Base-by-base conservation (phyloP, 179 eudicot species). In the Camellia oleifera region DNA sequence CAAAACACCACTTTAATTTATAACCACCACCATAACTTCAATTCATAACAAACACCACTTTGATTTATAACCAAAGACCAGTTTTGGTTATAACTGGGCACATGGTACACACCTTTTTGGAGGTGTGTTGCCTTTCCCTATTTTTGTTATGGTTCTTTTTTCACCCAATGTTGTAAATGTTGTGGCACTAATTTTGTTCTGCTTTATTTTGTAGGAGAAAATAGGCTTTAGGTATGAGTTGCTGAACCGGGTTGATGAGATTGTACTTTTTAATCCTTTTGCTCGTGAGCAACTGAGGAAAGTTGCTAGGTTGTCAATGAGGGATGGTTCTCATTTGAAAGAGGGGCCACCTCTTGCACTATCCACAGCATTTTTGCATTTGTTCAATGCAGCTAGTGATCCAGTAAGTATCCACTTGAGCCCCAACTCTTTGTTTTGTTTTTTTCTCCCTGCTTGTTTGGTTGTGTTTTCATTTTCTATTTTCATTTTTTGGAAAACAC, bases 251-350 rank as follows among this genome's bases (percentile, higher is more conserved):
- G 9, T 69, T 3, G 52, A 69, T 44, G 72, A 69, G 72, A 69
- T 44, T 13, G 20, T 7, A 14, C 44, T 15, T 44, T 69, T 44
- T 20, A 69, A 44, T 69, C 72, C 72, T 13, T 69, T 42, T 15
- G 13, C 23, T 42, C 0, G 53, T 42, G 52, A 69, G 52, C 72
- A 44, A 42, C 53, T 42, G 53, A 69, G 72, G 52, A 69, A 69
- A 69, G 72, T 69, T 40, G 72, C 72, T 69, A 69, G 72, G 72
- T 15, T 69, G 17, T 17, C 52, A 15, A 69, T 15, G 72, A 69
- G 20, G 50, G 20, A 0, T 68, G 72, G 53, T 69, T 52, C 4
- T 69, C 72, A 15, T 8, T 11, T 44, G 72, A 4, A 5, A 69
- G 23, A 69, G 6, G 12, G 23, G 40, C 40, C 40, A 14, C 23